phyloP scores from a whole-genome alignment of 2,329 filamentous ascomycete species.

The Neofusicoccum laricinum region DNA sequence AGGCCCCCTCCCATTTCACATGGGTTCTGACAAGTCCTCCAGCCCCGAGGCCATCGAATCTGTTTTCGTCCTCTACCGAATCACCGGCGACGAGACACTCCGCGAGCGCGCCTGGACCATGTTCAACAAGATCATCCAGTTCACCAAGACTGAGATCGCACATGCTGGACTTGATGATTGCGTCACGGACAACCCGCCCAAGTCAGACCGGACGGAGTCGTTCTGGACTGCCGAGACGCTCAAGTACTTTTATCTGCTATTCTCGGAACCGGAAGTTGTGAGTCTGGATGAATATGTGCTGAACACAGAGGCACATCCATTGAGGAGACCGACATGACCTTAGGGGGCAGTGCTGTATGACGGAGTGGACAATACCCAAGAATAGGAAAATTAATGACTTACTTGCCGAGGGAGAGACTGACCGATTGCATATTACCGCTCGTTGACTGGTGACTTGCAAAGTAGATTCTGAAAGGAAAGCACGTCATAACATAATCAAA shows the following conservation, averaged over 20 bases:
- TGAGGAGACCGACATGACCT: neutral
- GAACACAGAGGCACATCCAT: slow-evolving; percentile 26
- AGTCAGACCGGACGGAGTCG: slow-evolving; percentile 46
- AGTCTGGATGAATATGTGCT: slow-evolving; percentile 48
- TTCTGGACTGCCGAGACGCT: slow-evolving; percentile 51
- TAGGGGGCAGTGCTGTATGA: too few relatives aligned
- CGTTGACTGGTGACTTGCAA: too few relatives aligned
- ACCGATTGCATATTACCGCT: too few relatives aligned
- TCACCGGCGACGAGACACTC: slow-evolving; percentile 52
- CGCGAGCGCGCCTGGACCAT: slow-evolving; percentile 49
- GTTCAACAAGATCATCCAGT: slow-evolving; percentile 44
- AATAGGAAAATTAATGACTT: too few relatives aligned
- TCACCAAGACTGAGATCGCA: slow-evolving; percentile 43
- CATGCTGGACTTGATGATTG: slow-evolving; percentile 46
- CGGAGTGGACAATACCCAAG: too few relatives aligned
- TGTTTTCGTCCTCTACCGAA: slow-evolving; percentile 59
- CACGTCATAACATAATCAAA: too few relatives aligned
- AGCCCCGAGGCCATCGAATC: slow-evolving; percentile 58
- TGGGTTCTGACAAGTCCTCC: neutral
- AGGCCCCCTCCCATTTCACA: neutral
- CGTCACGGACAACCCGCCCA: slow-evolving; percentile 32
- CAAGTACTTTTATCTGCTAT: slow-evolving; percentile 50
- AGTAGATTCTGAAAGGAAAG: too few relatives aligned
- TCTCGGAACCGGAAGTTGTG: slow-evolving; percentile 41
- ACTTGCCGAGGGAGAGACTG: too few relatives aligned